Evolutionary conservation across 768 basidiomycete species (phyloP).

Genomic region (Trametes elegans): DNA sequence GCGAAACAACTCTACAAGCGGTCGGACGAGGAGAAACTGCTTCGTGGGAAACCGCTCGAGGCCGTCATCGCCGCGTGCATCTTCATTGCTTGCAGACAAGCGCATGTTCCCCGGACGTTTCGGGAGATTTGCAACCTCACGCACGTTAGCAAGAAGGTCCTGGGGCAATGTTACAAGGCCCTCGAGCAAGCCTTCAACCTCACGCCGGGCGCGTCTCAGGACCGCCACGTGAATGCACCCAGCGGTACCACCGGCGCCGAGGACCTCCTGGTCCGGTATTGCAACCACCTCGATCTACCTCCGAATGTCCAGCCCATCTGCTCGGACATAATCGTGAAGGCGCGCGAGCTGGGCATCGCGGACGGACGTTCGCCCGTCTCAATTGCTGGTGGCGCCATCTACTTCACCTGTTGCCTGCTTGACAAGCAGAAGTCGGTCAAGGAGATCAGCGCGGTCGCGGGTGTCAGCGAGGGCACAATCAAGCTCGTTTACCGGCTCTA

Average conservation of each 20-base stretch:
- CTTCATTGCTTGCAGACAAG: constrained; percentile 95
- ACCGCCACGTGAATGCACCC: constrained; percentile 35
- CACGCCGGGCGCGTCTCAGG: constrained; percentile 72
- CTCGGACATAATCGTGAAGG: constrained; percentile 76
- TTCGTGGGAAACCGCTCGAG: constrained; percentile 87
- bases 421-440: constrained; percentile 71
- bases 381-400: constrained; percentile 97
- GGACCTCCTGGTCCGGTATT: constrained; percentile 87
- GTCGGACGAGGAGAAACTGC: constrained; percentile 91
- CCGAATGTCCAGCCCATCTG: constrained; percentile 81
- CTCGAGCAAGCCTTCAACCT: constrained; percentile 88
- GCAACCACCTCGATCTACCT: constrained; percentile 87
- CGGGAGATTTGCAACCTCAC: constrained; percentile 93
- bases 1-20: constrained; percentile 98
- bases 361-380: constrained; percentile 95
- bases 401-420: constrained; percentile 84
- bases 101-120: constrained; percentile 94
- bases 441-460: constrained; percentile 89
- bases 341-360: constrained; percentile 82
- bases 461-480: constrained; percentile 95
- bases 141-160: constrained; percentile 90
- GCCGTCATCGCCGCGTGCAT: constrained; percentile 97
- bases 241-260: constrained; percentile 70
- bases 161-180: constrained; percentile 91
- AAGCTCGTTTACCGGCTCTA: constrained; percentile 85